phyloP scores from a whole-genome alignment of 371 early-diverging fungal genomes.

The Zopfochytrium polystomum region DNA sequence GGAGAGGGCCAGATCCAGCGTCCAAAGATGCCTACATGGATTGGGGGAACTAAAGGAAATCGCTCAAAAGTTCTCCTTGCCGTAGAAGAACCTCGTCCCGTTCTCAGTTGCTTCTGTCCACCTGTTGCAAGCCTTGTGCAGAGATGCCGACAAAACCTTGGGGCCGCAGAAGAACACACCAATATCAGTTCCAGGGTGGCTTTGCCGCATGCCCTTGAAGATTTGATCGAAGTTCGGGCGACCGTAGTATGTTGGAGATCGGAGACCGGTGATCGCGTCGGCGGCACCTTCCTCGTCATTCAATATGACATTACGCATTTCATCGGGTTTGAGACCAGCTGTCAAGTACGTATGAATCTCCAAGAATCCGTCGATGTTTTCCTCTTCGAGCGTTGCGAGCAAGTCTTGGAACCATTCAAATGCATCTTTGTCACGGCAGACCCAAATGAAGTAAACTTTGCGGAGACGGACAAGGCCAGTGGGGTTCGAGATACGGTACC shows the following conservation, averaged over 20 bases:
- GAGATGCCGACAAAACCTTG: slow-evolving; percentile 49
- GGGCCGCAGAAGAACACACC: slow-evolving; percentile 61
- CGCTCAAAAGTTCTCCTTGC: slow-evolving; percentile 35
- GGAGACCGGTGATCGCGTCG: slow-evolving; percentile 53
- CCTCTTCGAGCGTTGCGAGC: slow-evolving; percentile 50
- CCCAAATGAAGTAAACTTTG: slow-evolving; percentile 87
- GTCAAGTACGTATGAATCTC: slow-evolving; percentile 52
- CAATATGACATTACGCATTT: slow-evolving; percentile 50
- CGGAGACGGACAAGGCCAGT: slow-evolving; percentile 52
- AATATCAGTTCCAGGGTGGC: slow-evolving; percentile 43
- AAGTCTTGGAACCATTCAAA: slow-evolving; percentile 62
- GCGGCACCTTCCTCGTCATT: slow-evolving; percentile 41
- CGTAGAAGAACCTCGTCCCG: slow-evolving; percentile 51
- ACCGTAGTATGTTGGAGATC: slow-evolving; percentile 47
- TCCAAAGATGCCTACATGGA: neutral
- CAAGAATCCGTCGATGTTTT: slow-evolving; percentile 47
- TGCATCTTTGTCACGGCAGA: slow-evolving; percentile 71
- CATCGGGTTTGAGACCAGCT: slow-evolving; percentile 36
- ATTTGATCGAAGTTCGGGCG: slow-evolving; percentile 52
- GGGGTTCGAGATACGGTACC: slow-evolving; percentile 53
- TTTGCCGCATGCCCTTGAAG: slow-evolving; percentile 36
- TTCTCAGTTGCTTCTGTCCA: slow-evolving; percentile 53
- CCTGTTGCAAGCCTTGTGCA: slow-evolving; percentile 61
- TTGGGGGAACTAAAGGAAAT: neutral
- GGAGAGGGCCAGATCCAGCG: neutral